These are phyloP conservation scores for Jatropha multifida DNA, from an alignment of 441 rosid species.

Conservation along the genomic window DNA sequence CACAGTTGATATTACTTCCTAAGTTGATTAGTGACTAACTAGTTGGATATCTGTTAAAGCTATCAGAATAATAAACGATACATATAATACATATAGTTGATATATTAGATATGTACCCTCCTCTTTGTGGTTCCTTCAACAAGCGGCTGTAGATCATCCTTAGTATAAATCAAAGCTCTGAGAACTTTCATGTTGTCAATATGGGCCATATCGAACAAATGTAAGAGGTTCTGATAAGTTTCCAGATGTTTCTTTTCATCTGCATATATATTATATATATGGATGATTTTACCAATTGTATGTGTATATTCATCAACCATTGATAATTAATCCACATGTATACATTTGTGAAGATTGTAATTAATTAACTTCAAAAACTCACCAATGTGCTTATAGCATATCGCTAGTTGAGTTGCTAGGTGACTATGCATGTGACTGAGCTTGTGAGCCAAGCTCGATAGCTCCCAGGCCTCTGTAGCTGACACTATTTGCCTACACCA, in stretches of 20 bases:
- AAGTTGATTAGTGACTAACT: too few relatives aligned
- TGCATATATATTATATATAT: slow-evolving; percentile 26
- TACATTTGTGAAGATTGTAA: not conserved
- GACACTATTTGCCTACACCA: slow-evolving; percentile 49
- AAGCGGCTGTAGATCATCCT: slow-evolving; percentile 59
- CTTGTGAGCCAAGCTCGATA: slow-evolving; percentile 56
- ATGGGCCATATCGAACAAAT: slow-evolving; percentile 45
- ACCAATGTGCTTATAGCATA: slow-evolving; percentile 54
- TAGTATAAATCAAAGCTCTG: slow-evolving; percentile 52
- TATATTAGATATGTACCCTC: slow-evolving; percentile 33
- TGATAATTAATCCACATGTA: not conserved
- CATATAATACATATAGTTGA: too few relatives aligned
- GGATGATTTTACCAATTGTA: not conserved
- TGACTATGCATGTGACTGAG: slow-evolving; percentile 48
- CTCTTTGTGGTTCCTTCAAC: slow-evolving; percentile 53
- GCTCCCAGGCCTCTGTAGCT: slow-evolving; percentile 56
- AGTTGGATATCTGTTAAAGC: too few relatives aligned
- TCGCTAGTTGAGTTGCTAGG: slow-evolving; percentile 32
- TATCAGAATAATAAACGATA: too few relatives aligned
- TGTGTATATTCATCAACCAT: too few relatives aligned
- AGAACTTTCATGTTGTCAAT: slow-evolving; percentile 75
- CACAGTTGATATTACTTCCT: too few relatives aligned
- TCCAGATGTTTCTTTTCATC: slow-evolving; percentile 52
- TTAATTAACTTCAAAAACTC: slow-evolving; percentile 1
- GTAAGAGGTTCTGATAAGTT: slow-evolving; percentile 44